Evolutionary conservation across 163 green algal genomes (phyloP), one percentile per base, ranked within the genome.

Genomic region (Prototheca wickerhamii): DNA sequence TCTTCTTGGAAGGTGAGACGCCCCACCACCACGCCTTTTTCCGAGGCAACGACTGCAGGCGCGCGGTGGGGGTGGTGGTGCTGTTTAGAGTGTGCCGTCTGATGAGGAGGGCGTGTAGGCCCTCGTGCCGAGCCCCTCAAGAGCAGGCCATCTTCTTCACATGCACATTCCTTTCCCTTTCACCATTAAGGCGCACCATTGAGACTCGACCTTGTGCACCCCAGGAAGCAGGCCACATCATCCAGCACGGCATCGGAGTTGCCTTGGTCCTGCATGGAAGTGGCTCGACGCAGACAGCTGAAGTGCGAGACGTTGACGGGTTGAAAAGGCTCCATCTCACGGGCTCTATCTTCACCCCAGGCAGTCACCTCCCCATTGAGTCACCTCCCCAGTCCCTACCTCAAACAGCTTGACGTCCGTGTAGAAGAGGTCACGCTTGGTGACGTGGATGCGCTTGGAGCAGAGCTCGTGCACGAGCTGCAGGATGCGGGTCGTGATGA

Each of bases 391-490:
- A 32, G 34, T 46, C 60, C 18, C 46, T 30, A 82, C 83, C 82
- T 91, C 81, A 69, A 96, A 96, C 25, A 96, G 83, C 82, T 96
- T 96, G 49, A 95, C 91, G 68, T 97, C 92, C 20, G 92, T 97
- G 84, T 98, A 98, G 81, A 97, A 98, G 23, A 98, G 78, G 69
- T 98, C 91, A 68, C 91, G 89, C 81, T 98, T 98, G 51, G 92
- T 98, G 29, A 96, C 84, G 70, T 97, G 89, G 60, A 98, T 98
- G 65, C 84, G 77, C 77, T 95, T 95, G 55, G 62, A 70, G 76
- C 89, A 93, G 64, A 98, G 84, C 76, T 96, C 87, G 71, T 98
- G 89, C 42, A 94, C 84, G 44, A 94, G 83, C 34, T 82, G 72
- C 54, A 93, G 67, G 44, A 93, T 89, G 62, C 86, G 79, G 3